These are phyloP conservation scores for Candolleomyces eurysporus DNA, from an alignment of 768 basidiomycete genomes.

Conservation along the genomic window DNA sequence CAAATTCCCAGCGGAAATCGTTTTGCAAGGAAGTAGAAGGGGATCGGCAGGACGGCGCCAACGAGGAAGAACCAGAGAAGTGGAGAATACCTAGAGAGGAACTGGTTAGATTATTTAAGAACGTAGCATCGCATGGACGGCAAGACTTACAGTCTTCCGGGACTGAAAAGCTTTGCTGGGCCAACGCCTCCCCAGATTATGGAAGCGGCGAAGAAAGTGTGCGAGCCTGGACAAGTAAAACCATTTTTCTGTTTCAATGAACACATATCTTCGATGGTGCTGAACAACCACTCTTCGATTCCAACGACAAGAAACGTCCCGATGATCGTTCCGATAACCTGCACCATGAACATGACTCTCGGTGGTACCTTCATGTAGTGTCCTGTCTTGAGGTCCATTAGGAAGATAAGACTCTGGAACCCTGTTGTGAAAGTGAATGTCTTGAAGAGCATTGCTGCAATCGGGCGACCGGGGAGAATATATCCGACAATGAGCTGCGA, in stretches of 20 bases:
- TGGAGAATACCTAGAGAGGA: slow-evolving; percentile 25
- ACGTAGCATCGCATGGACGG: no score
- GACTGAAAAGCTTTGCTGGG: slow-evolving; percentile 22
- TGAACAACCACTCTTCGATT: slow-evolving; percentile 24
- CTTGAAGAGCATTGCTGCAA: slow-evolving; percentile 85
- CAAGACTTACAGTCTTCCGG: slow-evolving; percentile 37
- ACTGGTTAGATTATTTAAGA: no score
- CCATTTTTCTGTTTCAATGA: no score
- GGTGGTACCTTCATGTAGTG: slow-evolving; percentile 92
- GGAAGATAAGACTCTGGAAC: slow-evolving; percentile 63
- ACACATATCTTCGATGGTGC: no score
- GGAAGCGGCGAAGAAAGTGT: no score
- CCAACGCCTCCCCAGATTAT: neutral
- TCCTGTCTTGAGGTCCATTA: slow-evolving; percentile 78
- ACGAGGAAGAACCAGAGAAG: slow-evolving; percentile 74
- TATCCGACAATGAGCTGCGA: slow-evolving; percentile 79
- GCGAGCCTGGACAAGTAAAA: no score
- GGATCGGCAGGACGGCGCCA: slow-evolving; percentile 74
- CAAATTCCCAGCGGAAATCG: slow-evolving; percentile 78
- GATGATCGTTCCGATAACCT: slow-evolving; percentile 58
- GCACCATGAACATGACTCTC: slow-evolving; percentile 69
- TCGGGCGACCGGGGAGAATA: slow-evolving; percentile 70
- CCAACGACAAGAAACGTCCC: slow-evolving; percentile 55
- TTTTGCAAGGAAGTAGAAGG: slow-evolving; percentile 79
- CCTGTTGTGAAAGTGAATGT: slow-evolving; percentile 55